These are phyloP conservation scores for Coniochaeta sp. DNA, from an alignment of 2,329 filamentous ascomycete genomes.

Conservation along the genomic window DNA sequence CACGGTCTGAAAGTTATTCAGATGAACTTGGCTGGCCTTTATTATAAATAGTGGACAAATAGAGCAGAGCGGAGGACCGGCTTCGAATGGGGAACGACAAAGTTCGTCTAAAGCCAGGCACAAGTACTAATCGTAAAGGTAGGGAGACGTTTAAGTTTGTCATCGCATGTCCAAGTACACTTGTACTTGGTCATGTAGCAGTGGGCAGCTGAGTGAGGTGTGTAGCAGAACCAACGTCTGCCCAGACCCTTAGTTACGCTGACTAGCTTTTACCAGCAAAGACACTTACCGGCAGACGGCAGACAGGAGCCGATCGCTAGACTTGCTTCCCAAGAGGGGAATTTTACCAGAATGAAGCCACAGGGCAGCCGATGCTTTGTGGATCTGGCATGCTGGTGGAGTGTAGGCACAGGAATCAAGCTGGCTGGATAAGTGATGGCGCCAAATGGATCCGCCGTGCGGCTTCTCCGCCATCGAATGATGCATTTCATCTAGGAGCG, in stretches of 20 bases:
- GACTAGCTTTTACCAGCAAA: neutral
- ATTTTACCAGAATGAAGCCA: neutral
- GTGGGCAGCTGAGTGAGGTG: neutral
- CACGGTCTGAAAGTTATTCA: neutral
- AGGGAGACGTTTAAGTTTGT: neutral
- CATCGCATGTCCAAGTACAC: neutral
- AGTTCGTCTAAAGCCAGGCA: neutral
- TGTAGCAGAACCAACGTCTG: neutral
- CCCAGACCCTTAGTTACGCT: neutral
- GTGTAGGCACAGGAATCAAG: constrained; percentile 1
- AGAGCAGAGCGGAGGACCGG: neutral
- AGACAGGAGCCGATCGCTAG: neutral
- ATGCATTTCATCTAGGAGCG: neutral
- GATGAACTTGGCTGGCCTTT: neutral
- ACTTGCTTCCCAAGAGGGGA: neutral
- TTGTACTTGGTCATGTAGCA: neutral
- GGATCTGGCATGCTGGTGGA: constrained; percentile 1
- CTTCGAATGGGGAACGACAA: neutral
- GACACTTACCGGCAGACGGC: neutral
- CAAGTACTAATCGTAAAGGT: neutral
- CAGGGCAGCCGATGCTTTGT: neutral
- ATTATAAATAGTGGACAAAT: neutral
- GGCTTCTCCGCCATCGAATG: neutral
- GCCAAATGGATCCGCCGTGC: neutral
- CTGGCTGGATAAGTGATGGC: neutral